Evolutionary conservation across 345 rosid species (phyloP).

Genomic region (Nasturtium officinale): DNA sequence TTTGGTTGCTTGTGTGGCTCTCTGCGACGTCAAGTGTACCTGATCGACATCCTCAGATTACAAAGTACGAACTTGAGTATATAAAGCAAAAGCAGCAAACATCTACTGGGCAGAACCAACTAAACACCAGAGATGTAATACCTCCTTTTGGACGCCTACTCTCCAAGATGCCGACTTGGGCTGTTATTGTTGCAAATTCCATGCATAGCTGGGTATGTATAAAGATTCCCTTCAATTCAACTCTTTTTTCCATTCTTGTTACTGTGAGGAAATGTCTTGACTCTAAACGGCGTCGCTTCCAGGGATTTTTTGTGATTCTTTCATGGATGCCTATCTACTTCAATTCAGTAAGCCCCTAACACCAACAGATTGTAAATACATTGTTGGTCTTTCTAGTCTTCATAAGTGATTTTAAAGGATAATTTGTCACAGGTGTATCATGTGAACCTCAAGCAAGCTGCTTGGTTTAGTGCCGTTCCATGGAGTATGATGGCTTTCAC

Average conservation of each 20-base stretch:
- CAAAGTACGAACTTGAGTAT: slow-evolving; percentile 76
- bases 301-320: slow-evolving; percentile 98
- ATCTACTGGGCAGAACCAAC: slow-evolving; percentile 47
- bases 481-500: slow-evolving; percentile 95
- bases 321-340: slow-evolving; percentile 99
- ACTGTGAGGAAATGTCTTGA: neutral
- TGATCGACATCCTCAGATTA: slow-evolving; percentile 75
- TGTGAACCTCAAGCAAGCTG: slow-evolving; percentile 89
- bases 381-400: neutral
- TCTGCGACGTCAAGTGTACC: slow-evolving; percentile 83
- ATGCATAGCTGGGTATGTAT: slow-evolving; percentile 93
- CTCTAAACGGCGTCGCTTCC: slow-evolving; percentile 29
- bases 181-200: slow-evolving; percentile 86
- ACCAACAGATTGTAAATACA: neutral
- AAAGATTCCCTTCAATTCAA: slow-evolving; percentile 3
- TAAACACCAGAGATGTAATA: slow-evolving; percentile 49
- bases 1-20: slow-evolving; percentile 92
- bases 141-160: slow-evolving; percentile 89
- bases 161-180: slow-evolving; percentile 92
- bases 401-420: slow-evolving; percentile 23
- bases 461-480: slow-evolving; percentile 98
- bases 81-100: slow-evolving; percentile 55
- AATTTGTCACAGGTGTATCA: slow-evolving; percentile 64
- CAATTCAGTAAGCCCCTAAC: slow-evolving; percentile 62
- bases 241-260: neutral